Evolutionary conservation across 2,329 filamentous ascomycete genomes (phyloP).

Genomic region (Diaporthe ampelina): DNA sequence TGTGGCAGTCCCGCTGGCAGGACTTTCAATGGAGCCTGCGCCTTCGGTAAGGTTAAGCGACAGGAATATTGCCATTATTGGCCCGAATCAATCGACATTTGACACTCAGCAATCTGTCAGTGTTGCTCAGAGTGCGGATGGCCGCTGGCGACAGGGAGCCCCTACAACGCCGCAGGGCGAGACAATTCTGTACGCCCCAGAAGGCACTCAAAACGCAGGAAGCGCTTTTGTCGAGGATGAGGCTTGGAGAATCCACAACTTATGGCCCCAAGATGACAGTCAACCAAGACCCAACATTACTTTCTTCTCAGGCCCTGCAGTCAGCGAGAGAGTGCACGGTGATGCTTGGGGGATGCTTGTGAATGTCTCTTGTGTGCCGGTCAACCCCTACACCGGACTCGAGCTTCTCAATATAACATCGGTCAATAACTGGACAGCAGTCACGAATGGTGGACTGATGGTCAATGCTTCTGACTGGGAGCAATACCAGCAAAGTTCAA

Average conservation of each 20-base stretch:
- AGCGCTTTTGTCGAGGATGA: constrained; percentile 1
- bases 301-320: constrained; percentile 6
- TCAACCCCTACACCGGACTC: constrained; percentile 1
- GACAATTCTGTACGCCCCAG: constrained; percentile 8
- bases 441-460: neutral
- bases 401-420: constrained; percentile 9
- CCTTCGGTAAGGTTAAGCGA: neutral
- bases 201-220: neutral
- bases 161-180: neutral
- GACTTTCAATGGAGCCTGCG: neutral
- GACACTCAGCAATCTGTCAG: constrained; percentile 7
- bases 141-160: neutral
- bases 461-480: constrained; percentile 2
- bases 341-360: constrained; percentile 9
- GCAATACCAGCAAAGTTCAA: neutral
- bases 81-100: neutral
- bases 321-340: constrained; percentile 2
- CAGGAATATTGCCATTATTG: neutral
- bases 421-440: constrained; percentile 1
- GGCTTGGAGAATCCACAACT: neutral
- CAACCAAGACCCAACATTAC: constrained; percentile 7
- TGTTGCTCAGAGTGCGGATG: neutral
- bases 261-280: too few relatives aligned
- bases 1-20: neutral
- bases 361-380: constrained; percentile 10